Evolutionary conservation across 306 rosid genomes (phyloP), one percentile per base, ranked within the genome.

Genomic region (Coriaria nepalensis): DNA sequence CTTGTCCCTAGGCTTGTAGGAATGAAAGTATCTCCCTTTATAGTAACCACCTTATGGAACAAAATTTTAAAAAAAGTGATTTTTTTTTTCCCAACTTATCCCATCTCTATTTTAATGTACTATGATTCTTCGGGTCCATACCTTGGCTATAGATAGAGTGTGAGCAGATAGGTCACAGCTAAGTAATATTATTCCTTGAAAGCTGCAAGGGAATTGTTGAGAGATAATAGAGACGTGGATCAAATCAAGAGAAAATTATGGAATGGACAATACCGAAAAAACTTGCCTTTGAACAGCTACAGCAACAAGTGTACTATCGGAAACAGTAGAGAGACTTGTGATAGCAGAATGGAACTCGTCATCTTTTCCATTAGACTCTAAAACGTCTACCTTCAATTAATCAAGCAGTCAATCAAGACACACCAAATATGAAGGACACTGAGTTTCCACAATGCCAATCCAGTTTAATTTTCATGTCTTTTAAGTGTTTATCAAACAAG

Each of bases 241-340:
- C 35, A 60, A 59, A 40, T 50, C 14, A 53, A 55, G 38, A 3
- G 29, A 20, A 20, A 20, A 20, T 20, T 20, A 46, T 43, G 40
- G 29, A 64, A 58, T 36, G 33, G 33, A 29, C 41, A 66, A 50
- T 57, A 40, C 46, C 49, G 12, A 7, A 50, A 62, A 50, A 66
- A 65, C 72, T 73, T 79, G 57, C 95, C 94, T 77, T 65, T 90
- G 98, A 51, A 85, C 62, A 43, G 95, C 85, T 60, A 77, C 94
- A 0, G 94, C 94, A 77, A 90, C 80, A 59, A 73, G 78, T 52
- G 63, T 51, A 54, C 92, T 79, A 65, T 71, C 87, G 7, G 53
- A 42, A 51, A 49, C 63, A 51, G 81, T 74, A 71, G 87, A 83
- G 44, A 90, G 50, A 69, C 74, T 69, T 33, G 85, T 85, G 61